These are phyloP conservation scores for Prunella vulgaris DNA, from an alignment of 257 asterid species.

Conservation along the genomic window DNA sequence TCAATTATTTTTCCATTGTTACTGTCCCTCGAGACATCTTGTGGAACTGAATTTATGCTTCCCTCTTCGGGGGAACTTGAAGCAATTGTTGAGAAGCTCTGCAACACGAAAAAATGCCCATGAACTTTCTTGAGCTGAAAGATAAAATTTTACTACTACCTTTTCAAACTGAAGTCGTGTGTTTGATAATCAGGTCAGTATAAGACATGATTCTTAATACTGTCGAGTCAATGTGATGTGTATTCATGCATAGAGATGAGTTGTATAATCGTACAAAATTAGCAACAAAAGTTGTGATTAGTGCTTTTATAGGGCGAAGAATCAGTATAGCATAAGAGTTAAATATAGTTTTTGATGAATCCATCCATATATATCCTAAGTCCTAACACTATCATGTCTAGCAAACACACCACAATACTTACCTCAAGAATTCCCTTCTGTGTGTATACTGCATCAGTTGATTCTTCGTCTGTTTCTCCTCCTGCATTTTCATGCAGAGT, in stretches of 20 bases:
- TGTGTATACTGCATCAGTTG: conserved; percentile 14
- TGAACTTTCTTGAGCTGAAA: not conserved
- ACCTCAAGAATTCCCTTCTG: conserved; percentile 24
- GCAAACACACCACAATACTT: not conserved
- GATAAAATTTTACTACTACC: not conserved
- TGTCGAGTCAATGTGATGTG: not conserved
- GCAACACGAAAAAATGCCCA: conserved; percentile 13
- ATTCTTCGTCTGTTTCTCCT: conserved; percentile 16
- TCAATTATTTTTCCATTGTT: conserved; percentile 5
- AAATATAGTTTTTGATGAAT: not conserved
- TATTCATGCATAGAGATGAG: not conserved
- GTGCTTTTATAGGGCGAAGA: not conserved
- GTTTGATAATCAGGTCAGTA: not conserved
- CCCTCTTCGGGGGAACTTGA: conserved; percentile 11
- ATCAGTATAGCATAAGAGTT: not conserved
- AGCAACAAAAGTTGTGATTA: not conserved
- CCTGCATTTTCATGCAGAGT: not conserved
- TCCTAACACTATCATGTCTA: not conserved
- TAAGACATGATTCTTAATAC: not conserved
- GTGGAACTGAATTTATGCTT: conserved; percentile 12
- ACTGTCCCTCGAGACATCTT: conserved; percentile 6
- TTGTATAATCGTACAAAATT: not conserved
- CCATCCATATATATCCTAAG: not conserved
- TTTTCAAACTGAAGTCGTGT: not conserved
- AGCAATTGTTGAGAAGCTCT: conserved; percentile 17